These are phyloP conservation scores for Penicillium verrucosum DNA, from an alignment of 2,329 filamentous ascomycete species.

Conservation along the genomic window DNA sequence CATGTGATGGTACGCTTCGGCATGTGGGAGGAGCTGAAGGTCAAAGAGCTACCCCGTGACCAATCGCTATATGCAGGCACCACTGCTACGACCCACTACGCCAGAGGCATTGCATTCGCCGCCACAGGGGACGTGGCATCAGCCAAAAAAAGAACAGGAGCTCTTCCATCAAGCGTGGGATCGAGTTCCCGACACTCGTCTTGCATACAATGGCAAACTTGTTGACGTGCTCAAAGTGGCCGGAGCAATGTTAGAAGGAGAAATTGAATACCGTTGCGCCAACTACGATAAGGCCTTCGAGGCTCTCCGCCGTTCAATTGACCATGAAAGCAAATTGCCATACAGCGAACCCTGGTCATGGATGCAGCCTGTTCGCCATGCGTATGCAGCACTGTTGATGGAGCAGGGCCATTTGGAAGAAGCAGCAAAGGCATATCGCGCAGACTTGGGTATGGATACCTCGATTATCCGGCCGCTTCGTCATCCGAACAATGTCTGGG, in stretches of 20 bases:
- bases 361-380: slow-evolving; percentile 71
- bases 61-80: slow-evolving; percentile 62
- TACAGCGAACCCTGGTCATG: slow-evolving; percentile 74
- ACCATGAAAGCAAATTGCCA: slow-evolving; percentile 58
- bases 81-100: slow-evolving; percentile 64
- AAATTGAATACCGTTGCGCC: slow-evolving; percentile 64
- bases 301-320: slow-evolving; percentile 55
- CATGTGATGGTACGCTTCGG: slow-evolving; percentile 72
- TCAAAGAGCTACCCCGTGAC: slow-evolving; percentile 56
- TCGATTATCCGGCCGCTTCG: slow-evolving; percentile 59
- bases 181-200: slow-evolving; percentile 57
- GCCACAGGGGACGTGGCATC: slow-evolving; percentile 53
- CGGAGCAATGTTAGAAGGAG: slow-evolving; percentile 64
- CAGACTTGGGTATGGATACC: slow-evolving; percentile 57
- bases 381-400: slow-evolving; percentile 64
- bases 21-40: slow-evolving; percentile 63
- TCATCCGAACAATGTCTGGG: slow-evolving; percentile 72
- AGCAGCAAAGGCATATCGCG: slow-evolving; percentile 55
- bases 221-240: slow-evolving; percentile 62
- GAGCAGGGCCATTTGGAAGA: slow-evolving; percentile 60
- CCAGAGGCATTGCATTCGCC: slow-evolving; percentile 62
- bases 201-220: slow-evolving; percentile 65
- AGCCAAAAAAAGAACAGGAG: slow-evolving; percentile 49
- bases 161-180: slow-evolving; percentile 52
- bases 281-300: slow-evolving; percentile 58